A percentile compares a stretch with the other conserved stretches of the same genome.
phyloP scores from a whole-genome alignment of 2,329 filamentous ascomycete species.

The Blastomyces parvus region DNA sequence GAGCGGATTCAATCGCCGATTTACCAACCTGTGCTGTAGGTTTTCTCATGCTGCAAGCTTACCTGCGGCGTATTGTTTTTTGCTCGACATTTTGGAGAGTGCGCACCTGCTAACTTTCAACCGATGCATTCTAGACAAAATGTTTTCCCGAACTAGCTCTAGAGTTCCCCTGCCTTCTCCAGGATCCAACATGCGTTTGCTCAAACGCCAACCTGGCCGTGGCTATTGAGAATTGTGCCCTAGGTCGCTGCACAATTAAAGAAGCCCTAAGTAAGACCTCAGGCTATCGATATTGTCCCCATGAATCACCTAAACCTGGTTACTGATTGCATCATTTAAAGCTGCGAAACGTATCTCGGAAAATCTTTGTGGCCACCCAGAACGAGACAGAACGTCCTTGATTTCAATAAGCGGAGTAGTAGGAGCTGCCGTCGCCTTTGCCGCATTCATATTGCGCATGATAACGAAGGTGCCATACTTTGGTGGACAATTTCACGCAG shows the following conservation, averaged over 20 bases:
- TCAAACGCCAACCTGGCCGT: background rate
- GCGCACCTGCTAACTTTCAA: background rate
- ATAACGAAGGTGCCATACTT: conserved; percentile 3
- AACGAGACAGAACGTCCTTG: background rate
- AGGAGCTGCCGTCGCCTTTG: background rate
- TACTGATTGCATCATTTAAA: background rate
- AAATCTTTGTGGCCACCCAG: background rate
- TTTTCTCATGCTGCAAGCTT: background rate
- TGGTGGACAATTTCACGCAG: conserved; percentile 1
- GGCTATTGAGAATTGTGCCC: background rate
- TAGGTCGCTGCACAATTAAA: background rate
- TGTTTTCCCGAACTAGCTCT: background rate
- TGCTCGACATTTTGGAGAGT: background rate
- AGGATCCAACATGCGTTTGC: conserved; percentile 1
- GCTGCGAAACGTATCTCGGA: conserved; percentile 1
- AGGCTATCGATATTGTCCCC: background rate
- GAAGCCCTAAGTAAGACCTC: conserved; percentile 2
- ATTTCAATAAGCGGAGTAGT: background rate
- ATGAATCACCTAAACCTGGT: background rate
- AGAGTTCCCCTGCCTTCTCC: conserved; percentile 3
- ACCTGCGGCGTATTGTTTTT: background rate
- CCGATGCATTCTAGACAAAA: background rate
- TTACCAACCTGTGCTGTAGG: conserved; percentile 3
- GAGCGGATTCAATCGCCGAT: background rate
- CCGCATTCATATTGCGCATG: background rate